Conservation (phyloP, 2,329 filamentous ascomycete genomes). For the Curvularia spicifera region DNA sequence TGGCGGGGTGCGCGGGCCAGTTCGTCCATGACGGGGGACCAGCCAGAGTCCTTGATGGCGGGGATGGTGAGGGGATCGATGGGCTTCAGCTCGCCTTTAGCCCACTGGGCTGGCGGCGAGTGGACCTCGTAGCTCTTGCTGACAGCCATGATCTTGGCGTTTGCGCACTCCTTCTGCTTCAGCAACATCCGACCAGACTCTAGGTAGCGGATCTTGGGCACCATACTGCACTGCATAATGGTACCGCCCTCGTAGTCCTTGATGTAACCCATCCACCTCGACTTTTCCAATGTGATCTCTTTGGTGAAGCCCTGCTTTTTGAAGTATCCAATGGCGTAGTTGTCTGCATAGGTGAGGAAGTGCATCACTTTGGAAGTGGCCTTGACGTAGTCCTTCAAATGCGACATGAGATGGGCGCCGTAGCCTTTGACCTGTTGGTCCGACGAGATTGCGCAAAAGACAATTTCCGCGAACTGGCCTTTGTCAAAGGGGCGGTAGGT, state of each 20-base stretch:
- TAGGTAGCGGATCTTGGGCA: slow-evolving; percentile 91
- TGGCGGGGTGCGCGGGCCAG: slow-evolving; percentile 92
- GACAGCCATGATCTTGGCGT: slow-evolving; percentile 92
- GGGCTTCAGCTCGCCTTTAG: slow-evolving; percentile 65
- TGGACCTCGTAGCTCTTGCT: slow-evolving; percentile 89
- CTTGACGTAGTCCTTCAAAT: slow-evolving; percentile 97
- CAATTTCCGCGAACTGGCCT: slow-evolving; percentile 94
- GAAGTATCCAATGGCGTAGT: slow-evolving; percentile 98
- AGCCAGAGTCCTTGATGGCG: slow-evolving; percentile 88
- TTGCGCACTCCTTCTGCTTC: slow-evolving; percentile 95
- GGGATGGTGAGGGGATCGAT: slow-evolving; percentile 88
- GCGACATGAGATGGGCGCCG: slow-evolving; percentile 96
- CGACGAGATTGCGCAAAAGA: slow-evolving; percentile 96
- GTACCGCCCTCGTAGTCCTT: slow-evolving; percentile 99
- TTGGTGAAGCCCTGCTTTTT: slow-evolving; percentile 99
- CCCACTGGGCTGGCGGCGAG: slow-evolving; percentile 84
- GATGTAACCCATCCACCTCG: slow-evolving; percentile 99
- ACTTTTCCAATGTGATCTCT: slow-evolving; percentile 89
- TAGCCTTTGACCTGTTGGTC: slow-evolving; percentile 99
- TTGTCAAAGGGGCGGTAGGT: slow-evolving; percentile 94
- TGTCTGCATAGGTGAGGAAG: slow-evolving; percentile 97
- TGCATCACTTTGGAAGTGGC: slow-evolving; percentile 97
- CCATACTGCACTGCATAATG: slow-evolving; percentile 99
- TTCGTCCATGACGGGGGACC: slow-evolving; percentile 98
- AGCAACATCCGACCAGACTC: slow-evolving; percentile 91